Base-by-base conservation (phyloP, 805 yeast species). In the Wickerhamomyces strasburgensis region DNA sequence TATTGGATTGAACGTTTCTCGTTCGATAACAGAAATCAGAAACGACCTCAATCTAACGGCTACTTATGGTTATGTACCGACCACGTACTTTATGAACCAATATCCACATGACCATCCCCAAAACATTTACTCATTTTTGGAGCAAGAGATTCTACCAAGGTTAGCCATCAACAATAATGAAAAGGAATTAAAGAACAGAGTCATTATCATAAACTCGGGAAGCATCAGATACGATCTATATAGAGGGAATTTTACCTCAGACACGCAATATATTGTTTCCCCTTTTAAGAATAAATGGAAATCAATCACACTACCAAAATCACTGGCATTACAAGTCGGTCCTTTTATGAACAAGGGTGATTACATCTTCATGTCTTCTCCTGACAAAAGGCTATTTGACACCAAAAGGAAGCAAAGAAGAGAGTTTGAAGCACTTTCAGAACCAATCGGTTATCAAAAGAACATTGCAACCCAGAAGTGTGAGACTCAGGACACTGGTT, bases 211-310 rank as follows among this genome's bases (percentile, higher is more conserved):
- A 42, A 90, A 90, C 56, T 83, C 96, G 0, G 97, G 97, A 1
- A 81, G 95, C 5, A 73, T 89, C 3, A 72, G 97, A 37, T 90
- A 85, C 54, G 96, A 89, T 58, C 61, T 89, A 31, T 83, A 82
- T 62, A 74, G 79, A 54, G 98, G 97, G 0, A 79, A 82, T 2
- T 89, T 81, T 56, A 88, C 95, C 0, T 63, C 64, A 30, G 95
- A 88, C 57, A 70, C 90, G 0, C 83, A 83, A 48, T 90, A 70
- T 54, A 84, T 83, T 30, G 84, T 90, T 1, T 79, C 94, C 0
- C 97, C 98, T 0, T 89, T 87, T 60, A 68, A 75, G 36, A 87
- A 88, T 52, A 70, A 70, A 28, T 90, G 97, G 97, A 73, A 68
- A 23, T 75, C 71, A 34, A 57, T 89, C 11, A 64, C 70, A 5